Percentiles rank a stretch among this genome's conserved stretches.
Evolutionary conservation across 192 early-diverging fungal species (phyloP).

Genomic region (Coemansia sp.): DNA sequence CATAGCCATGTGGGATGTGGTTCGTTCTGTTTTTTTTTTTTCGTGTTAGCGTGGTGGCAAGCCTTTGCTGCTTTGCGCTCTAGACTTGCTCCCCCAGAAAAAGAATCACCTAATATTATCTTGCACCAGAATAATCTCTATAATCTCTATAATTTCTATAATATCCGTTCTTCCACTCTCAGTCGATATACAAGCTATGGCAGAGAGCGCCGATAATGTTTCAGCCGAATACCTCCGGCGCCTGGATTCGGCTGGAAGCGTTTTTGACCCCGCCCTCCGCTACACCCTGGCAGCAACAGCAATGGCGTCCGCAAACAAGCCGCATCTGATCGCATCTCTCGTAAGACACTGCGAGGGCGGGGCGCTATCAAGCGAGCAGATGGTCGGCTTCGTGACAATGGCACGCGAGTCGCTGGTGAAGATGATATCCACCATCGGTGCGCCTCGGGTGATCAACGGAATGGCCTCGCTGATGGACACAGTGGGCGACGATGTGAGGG

Average conservation of each 20-base stretch:
- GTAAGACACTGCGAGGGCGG: conserved; percentile 3
- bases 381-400: conserved; percentile 7
- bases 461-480: conserved; percentile 28
- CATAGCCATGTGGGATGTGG: too few species aligned
- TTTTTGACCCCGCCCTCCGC: conserved; percentile 10
- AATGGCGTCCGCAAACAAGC: conserved; percentile 17
- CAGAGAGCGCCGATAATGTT: background rate
- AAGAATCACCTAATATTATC: too few species aligned
- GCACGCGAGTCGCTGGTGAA: conserved; percentile 22
- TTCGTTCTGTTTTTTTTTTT: too few species aligned
- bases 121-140: too few species aligned
- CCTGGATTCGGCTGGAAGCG: conserved; percentile 9
- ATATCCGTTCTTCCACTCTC: too few species aligned
- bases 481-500: background rate
- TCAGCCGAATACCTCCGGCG: background rate
- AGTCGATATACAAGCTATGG: background rate
- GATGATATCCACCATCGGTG: conserved; percentile 19
- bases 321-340: background rate
- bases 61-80: too few species aligned
- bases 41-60: too few species aligned
- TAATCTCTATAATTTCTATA: too few species aligned
- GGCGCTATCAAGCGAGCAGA: background rate
- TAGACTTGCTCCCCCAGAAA: too few species aligned
- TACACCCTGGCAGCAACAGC: conserved; percentile 22
- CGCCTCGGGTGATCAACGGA: conserved; percentile 29